These are phyloP conservation scores for Fusarium musae DNA, from an alignment of 2,329 filamentous ascomycete species.

Conservation along the genomic window DNA sequence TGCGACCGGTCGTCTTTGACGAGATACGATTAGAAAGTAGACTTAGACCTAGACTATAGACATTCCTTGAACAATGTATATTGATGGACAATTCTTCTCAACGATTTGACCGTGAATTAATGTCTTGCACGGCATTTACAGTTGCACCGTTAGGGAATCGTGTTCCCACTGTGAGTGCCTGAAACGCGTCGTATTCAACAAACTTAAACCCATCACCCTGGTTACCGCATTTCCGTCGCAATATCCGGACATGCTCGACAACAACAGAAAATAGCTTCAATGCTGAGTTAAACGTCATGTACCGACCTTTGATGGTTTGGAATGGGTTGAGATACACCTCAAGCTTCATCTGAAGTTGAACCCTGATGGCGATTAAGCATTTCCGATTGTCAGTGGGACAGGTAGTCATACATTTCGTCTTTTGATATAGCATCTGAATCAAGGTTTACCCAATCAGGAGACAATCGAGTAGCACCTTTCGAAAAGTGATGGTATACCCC, in stretches of 20 bases:
- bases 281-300: too few relatives aligned
- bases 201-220: not conserved
- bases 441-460: too few relatives aligned
- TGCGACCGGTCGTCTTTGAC: conserved; percentile 12
- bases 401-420: too few relatives aligned
- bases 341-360: not conserved
- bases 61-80: conserved; percentile 8
- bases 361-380: not conserved
- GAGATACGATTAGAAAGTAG: conserved; percentile 1
- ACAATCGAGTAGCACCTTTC: too few relatives aligned
- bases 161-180: not conserved
- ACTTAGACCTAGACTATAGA: conserved; percentile 29
- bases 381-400: not conserved
- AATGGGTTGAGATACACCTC: accelerated
- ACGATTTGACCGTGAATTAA: accelerated
- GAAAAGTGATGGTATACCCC: too few relatives aligned
- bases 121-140: not conserved
- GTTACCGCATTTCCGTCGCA: not conserved
- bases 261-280: not conserved
- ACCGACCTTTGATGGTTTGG: too few relatives aligned
- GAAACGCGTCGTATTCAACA: not conserved
- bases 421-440: too few relatives aligned
- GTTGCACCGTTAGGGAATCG: not conserved
- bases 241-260: not conserved
- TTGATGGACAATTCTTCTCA: not conserved